Base-by-base conservation (phyloP, 257 asterid genomes). In the Lycium barbarum region DNA sequence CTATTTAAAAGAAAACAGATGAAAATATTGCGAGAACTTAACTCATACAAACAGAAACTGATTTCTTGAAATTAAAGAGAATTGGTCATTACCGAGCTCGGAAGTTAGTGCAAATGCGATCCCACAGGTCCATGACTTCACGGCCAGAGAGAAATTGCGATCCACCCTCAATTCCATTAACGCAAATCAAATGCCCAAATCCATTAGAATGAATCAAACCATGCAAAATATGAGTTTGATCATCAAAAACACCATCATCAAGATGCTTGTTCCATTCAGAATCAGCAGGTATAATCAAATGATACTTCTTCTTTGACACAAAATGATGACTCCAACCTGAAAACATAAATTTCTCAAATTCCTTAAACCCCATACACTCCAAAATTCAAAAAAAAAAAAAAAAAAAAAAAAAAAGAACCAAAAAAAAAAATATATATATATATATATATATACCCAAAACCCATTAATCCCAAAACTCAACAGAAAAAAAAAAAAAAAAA, bases 141-240 rank as follows among this genome's bases (percentile, higher is more conserved):
- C 86, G 81, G 61, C 98, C 99, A 79, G 81, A 84, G 0, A 97
- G 87, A 86, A 67, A 81, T 79, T 90, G 89, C 7, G 98, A 95
- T 10, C 98, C 98, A 8, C 99, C 96, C 87, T 94, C 97, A 54
- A 95, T 88, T 54, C 99, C 99, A 85, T 95, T 95, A 71, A 94
- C 84, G 83, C 93, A 88, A n/a, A 94, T 87, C 91, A 95, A 86
- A 88, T 95, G 98, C 0, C 98, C 99, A 47, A 86, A 93, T 4
- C 99, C 99, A 74, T 97, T 94, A 88, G 97, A 91, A 73, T 97
- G 99, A 78, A 93, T 93, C 90, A 95, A 86, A 66, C 98, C 99
- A 62, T 93, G 98, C 87, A 97, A 85, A 76, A 97, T 89, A 82
- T 97, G 97, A 2, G 93, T 89, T 62, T 91, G 92, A 51, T 88